Evolutionary conservation across 768 basidiomycete species (phyloP).

Genomic region (Rhizopogon sp.): DNA sequence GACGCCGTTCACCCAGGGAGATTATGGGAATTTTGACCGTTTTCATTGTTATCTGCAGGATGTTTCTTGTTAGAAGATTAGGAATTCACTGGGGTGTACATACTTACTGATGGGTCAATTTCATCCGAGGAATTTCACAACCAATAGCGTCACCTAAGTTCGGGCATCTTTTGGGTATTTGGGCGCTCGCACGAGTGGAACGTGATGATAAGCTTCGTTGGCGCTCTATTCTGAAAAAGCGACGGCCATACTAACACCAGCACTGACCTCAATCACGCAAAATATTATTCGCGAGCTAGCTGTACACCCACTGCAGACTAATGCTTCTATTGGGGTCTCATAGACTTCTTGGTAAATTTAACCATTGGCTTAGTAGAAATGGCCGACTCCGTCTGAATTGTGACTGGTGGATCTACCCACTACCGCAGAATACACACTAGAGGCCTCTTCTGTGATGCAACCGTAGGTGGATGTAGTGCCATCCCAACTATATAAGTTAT

Average conservation of each 20-base stretch:
- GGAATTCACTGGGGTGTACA: slow-evolving; percentile 4
- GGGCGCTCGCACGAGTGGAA: slow-evolving; percentile 32
- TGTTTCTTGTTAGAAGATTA: slow-evolving; percentile 12
- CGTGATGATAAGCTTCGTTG: slow-evolving; percentile 34
- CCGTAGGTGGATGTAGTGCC: no score
- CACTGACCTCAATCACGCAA: no score
- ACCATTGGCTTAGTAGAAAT: no score
- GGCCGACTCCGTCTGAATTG: no score
- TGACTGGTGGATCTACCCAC: no score
- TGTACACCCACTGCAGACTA: no score
- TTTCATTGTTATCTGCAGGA: slow-evolving; percentile 8
- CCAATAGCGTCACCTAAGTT: slow-evolving; percentile 29
- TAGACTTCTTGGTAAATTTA: no score
- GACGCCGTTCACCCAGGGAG: slow-evolving; percentile 45
- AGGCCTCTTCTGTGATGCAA: no score
- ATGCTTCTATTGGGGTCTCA: no score
- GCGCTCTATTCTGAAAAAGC: slow-evolving; percentile 1
- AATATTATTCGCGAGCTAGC: no score
- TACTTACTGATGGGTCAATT: slow-evolving; percentile 22
- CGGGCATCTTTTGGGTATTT: slow-evolving; percentile 19
- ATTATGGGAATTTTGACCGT: slow-evolving; percentile 42
- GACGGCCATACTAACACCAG: slow-evolving; percentile 13
- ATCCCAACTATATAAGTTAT: no score
- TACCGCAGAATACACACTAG: no score
- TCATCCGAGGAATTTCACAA: slow-evolving; percentile 38